Evolutionary conservation across 148 eudicot species (phyloP), one percentile per base, ranked within the genome.

Genomic region (Dianthus caryophyllus): DNA sequence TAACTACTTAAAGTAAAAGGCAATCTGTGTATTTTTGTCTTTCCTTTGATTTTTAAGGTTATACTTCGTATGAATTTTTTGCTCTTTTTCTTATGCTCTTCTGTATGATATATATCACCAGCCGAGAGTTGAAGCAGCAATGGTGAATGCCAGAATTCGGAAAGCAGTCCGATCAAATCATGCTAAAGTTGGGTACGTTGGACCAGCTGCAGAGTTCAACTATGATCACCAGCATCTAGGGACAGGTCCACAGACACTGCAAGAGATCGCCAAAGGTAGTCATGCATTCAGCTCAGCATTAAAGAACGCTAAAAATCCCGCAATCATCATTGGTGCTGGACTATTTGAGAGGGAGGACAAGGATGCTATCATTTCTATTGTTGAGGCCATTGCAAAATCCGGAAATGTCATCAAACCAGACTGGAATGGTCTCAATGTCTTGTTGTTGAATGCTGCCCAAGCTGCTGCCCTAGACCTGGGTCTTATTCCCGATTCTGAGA

Each of bases 71-170:
- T n/a, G n/a, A n/a, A n/a, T n/a, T n/a, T n/a, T n/a, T n/a, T n/a
- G n/a, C n/a, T n/a, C n/a, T 43, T 22, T 44, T 51, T 22, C 47
- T 64, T 51, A 24, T 63, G 18, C 21, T 61, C 51, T 60, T 10
- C 18, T 71, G 36, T 36, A 22, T 67, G 10, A 65, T 60, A 13
- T 73, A 2, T 59, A 66, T 71, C 81, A n/a, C 43, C 93, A 94
- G 99, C 99, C 99, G 71, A 84, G 99, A 60, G 92, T 94, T 22
- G 99, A 94, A 79, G 99, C 97, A 79, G 96, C 97, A 39, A 87
- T 94, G 93, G 99, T 94, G 27, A 94, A 94, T 82, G 97, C 99
- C 71, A 80, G 97, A 80, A 94, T 94, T 73, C 80, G 83, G n/a
- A 94, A 94, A 80, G 80, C 93, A 26, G 99, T 82, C 2, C 75